Percentiles rank a stretch among this genome's conserved stretches.
These are phyloP conservation scores for Ochetophila trinervis DNA, from an alignment of 306 rosid genomes.

Conservation along the genomic window DNA sequence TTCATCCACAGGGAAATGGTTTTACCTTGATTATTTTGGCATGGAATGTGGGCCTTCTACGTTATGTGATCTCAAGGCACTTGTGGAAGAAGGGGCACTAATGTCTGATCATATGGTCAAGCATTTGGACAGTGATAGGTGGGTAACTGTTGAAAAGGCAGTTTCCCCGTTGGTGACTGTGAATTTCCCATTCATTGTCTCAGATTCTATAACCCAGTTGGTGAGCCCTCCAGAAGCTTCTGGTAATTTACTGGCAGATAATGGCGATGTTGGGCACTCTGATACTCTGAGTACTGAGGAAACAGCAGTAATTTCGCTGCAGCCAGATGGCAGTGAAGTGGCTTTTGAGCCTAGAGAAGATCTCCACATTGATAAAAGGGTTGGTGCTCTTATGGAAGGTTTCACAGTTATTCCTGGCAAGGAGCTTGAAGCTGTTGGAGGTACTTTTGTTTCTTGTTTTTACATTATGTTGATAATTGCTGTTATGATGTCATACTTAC, in stretches of 20 bases:
- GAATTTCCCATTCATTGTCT: conserved; percentile 62
- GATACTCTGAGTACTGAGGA: conserved; percentile 40
- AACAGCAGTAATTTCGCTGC: conserved; percentile 18
- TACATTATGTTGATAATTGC: conserved; percentile 9
- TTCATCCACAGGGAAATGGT: conserved; percentile 80
- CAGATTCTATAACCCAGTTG: conserved; percentile 71
- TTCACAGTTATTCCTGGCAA: conserved; percentile 76
- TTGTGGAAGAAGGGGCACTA: conserved; percentile 81
- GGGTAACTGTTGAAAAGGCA: conserved; percentile 96
- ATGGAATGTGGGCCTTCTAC: conserved; percentile 81
- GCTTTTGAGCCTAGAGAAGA: conserved; percentile 51
- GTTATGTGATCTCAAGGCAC: conserved; percentile 69
- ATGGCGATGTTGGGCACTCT: conserved; percentile 49
- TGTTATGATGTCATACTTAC: neutral
- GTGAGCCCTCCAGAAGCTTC: conserved; percentile 98
- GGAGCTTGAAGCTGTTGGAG: conserved; percentile 81
- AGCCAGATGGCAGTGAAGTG: conserved; percentile 30
- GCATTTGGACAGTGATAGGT: conserved; percentile 86
- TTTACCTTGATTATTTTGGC: conserved; percentile 82
- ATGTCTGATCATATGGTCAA: conserved; percentile 89
- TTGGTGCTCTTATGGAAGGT: conserved; percentile 64
- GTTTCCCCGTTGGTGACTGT: conserved; percentile 66
- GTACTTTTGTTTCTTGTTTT: conserved; percentile 31
- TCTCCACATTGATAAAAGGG: conserved; percentile 80
- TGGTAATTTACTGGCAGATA: conserved; percentile 77